Base-by-base conservation (phyloP, 2,329 filamentous ascomycete genomes). In the Geosmithia morbida region DNA sequence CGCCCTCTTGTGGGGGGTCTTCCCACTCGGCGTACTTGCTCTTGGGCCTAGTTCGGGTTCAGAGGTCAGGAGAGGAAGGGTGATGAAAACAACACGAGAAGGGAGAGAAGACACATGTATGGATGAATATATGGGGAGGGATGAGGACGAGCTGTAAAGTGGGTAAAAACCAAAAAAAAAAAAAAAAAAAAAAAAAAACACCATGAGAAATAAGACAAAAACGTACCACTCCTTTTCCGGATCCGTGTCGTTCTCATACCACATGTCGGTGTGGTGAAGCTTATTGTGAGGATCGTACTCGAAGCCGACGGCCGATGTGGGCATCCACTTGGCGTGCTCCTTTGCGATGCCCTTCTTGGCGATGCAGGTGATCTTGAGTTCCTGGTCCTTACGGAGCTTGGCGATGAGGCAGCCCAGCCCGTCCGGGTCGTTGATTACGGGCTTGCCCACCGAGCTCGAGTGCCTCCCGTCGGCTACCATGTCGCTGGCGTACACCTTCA, bases 251-350 rank as follows among this genome's bases (percentile, higher is more conserved):
- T 68, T 67, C 70, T 98, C 92, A 62, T 87, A 96, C 92, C 92
- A 98, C 65, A 94, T 79, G 59, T 94, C 87, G 48, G 92, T 74
- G 66, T 98, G 92, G 54, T 83, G 79, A 54, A 98, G 71, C 68
- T 94, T 96, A 69, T 98, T 98, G 65, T 94, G 85, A 51, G 92
- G 92, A 62, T 98, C 92, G 65, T 98, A 98, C 66, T 98, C 92
- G 61, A 98, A 98, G 20, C 87, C 89, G 41, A 98, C 82, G 3
- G 92, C 92, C 41, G 88, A 77, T 37, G 86, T 90, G 2, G 92
- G 89, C 58, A 87, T 85, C 92, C 92, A 98, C 66, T 98, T 98
- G 10, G 92, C 87, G 66, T 98, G 92, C 64, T 98, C 92, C 72
- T 98, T 98, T 39, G 90, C 89, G 53, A 97, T 97, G 1, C 92